phyloP scores from a whole-genome alignment of 768 basidiomycete genomes.

The Leccinum truebloodii region DNA sequence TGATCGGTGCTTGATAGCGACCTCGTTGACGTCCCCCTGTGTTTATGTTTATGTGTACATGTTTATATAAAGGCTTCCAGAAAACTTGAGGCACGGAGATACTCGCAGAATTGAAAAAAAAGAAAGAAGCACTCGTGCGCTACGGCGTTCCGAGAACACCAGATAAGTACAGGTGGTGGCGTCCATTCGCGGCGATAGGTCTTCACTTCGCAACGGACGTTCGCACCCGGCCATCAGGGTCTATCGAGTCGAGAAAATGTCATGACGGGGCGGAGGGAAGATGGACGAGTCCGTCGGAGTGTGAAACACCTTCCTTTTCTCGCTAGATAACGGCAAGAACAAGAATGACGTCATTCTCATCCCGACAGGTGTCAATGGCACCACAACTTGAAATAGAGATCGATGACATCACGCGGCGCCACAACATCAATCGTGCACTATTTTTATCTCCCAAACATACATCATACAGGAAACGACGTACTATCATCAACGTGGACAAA shows the following conservation, averaged over 20 bases:
- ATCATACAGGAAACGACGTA: conserved; percentile 32
- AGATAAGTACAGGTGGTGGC: not conserved
- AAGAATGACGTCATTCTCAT: not conserved
- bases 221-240: not conserved
- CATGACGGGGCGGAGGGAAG: too few species aligned
- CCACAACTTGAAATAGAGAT: not conserved
- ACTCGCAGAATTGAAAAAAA: too few species aligned
- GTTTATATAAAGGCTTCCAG: too few species aligned
- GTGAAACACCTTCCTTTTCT: too few species aligned
- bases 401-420: not conserved
- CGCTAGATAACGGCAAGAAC: not conserved
- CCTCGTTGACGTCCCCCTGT: too few species aligned
- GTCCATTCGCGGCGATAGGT: not conserved
- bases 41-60: too few species aligned
- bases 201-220: not conserved
- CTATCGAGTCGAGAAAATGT: too few species aligned
- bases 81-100: too few species aligned
- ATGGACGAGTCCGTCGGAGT: too few species aligned
- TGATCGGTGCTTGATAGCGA: too few species aligned
- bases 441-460: conserved; percentile 29
- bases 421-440: not conserved
- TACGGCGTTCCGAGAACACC: too few species aligned
- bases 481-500: not conserved
- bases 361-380: not conserved
- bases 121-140: too few species aligned